Evolutionary conservation across 2,329 filamentous ascomycete species (phyloP).

Genomic region (Fusarium domesticum): DNA sequence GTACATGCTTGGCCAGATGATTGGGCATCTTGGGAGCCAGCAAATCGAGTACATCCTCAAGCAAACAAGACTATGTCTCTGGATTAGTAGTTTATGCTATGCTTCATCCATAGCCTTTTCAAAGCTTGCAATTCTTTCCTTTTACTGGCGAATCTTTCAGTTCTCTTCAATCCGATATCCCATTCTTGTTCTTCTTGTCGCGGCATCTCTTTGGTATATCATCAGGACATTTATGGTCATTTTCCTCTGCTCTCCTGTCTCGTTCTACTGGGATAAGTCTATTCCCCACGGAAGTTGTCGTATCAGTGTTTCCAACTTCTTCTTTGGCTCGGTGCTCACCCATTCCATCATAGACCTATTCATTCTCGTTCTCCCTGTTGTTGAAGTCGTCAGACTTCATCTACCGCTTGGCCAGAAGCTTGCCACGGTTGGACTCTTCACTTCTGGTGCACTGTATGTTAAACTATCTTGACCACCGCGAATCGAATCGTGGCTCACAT

Average conservation of each 20-base stretch:
- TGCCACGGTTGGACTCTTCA: constrained; percentile 25
- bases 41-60: constrained; percentile 1
- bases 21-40: background rate
- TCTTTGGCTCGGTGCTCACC: constrained; percentile 31
- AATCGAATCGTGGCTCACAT: background rate
- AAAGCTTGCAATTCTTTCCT: constrained; percentile 29
- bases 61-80: constrained; percentile 15
- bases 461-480: background rate
- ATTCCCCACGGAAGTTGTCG: constrained; percentile 27
- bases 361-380: constrained; percentile 31
- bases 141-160: constrained; percentile 33
- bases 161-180: constrained; percentile 27
- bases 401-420: constrained; percentile 26
- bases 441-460: constrained; percentile 25
- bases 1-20: constrained; percentile 14
- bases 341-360: constrained; percentile 34
- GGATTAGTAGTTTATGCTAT: constrained; percentile 21
- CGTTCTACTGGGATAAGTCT: constrained; percentile 33
- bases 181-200: constrained; percentile 25
- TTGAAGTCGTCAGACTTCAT: constrained; percentile 29
- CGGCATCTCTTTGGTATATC: constrained; percentile 27
- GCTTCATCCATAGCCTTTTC: constrained; percentile 26
- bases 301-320: constrained; percentile 31
- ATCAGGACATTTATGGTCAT: constrained; percentile 32
- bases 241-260: constrained; percentile 35